Conservation (phyloP, 2,329 filamentous ascomycete genomes). For the Lecanoromycetidae sp. region DNA sequence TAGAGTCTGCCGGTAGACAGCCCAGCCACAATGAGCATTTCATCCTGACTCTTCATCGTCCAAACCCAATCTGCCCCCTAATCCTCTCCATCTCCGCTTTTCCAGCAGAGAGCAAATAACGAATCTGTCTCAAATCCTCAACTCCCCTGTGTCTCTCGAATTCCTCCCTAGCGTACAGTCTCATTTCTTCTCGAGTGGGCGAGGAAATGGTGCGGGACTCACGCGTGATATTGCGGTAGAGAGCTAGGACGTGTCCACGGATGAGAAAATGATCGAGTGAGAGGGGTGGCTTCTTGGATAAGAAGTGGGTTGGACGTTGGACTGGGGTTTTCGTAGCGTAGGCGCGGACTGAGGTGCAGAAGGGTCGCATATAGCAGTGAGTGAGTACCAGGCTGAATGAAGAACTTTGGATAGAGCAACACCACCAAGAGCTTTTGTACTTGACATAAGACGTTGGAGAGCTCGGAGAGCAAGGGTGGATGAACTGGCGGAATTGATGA, state of each 20-base stretch:
- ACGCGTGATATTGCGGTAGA: constrained; percentile 38
- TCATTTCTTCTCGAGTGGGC: constrained; percentile 32
- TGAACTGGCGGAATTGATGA: not conserved
- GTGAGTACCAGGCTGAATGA: not conserved
- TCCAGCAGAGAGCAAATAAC: constrained; percentile 37
- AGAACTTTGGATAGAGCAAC: too few relatives aligned
- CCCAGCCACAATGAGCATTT: not conserved
- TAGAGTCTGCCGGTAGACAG: not conserved
- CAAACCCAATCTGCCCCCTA: constrained; percentile 27
- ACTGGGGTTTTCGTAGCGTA: not conserved
- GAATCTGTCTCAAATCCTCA: constrained; percentile 37
- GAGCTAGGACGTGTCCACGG: constrained; percentile 32
- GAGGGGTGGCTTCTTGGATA: constrained; percentile 3
- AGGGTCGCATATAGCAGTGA: not conserved
- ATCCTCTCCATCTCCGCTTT: constrained; percentile 41
- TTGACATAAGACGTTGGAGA: not conserved
- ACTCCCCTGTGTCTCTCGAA: constrained; percentile 37
- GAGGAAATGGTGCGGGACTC: constrained; percentile 27
- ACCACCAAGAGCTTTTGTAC: not conserved
- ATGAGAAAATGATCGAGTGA: constrained; percentile 35
- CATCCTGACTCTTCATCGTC: not conserved
- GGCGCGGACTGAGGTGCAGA: not conserved
- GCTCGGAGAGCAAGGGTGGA: not conserved
- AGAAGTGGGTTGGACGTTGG: not conserved
- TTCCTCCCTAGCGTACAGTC: constrained; percentile 36